Evolutionary conservation across 176 grass and related monocot species (phyloP), one percentile per base, ranked within the genome.

Genomic region (Musa beccarii): DNA sequence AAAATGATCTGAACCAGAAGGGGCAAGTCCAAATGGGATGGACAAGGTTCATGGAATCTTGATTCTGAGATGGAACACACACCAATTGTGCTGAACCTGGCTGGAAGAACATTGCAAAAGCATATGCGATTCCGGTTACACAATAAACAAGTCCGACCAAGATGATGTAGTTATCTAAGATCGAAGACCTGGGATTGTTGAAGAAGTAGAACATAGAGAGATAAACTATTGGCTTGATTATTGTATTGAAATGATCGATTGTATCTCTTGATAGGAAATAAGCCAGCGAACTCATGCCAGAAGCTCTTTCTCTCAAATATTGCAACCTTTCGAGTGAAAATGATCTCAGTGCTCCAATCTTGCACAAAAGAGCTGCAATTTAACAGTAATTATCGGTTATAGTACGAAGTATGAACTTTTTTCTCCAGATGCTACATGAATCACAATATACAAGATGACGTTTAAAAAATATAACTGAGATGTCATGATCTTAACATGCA

Each of bases 201-300:
- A 92, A 92, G 84, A 89, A 92, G 53, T 92, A 92, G 84, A 92
- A 92, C 89, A 92, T 92, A 53, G 89, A 92, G 11, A 92, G 89
- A 76, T 92, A 92, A 62, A 89, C 81, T 25, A 92, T 92, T 26
- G 89, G 89, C 68, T 92, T 92, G 28, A 92, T 78, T n/a, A 89
- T 62, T 22, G 89, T 92, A 69, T 92, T 92, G 83, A 92, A 88
- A 57, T 88, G 86, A 22, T 92, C 89, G 24, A 92, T 81, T 71
- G 86, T 86, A 79, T 92, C 89, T 65, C 87, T 92, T 22, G 89
- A 81, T 34, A 92, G 3, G 64, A 92, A 92, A 77, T 92, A 92
- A 16, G 89, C 86, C 21, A 92, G 68, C 0, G 89, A 92, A 79
- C 89, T 89, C 89, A 88, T 92, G 68, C 89, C 89, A 0, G 89